Conservation (phyloP, 768 basidiomycete species). For the Coprinopsis strossmayeri region DNA sequence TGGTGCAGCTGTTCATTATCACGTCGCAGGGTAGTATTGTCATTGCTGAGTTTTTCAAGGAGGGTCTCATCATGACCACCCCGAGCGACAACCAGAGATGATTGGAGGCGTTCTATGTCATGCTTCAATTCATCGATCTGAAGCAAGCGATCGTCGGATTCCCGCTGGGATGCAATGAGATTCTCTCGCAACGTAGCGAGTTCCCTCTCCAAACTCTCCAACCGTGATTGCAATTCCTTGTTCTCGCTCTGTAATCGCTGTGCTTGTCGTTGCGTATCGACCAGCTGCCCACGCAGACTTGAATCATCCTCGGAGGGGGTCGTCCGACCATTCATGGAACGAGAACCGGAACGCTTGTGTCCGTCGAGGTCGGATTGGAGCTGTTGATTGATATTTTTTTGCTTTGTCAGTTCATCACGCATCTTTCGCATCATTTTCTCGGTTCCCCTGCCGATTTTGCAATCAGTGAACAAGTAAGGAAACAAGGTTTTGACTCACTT, state of each 20-base stretch:
- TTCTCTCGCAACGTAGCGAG: conserved; percentile 64
- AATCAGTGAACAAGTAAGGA: conserved; percentile 10
- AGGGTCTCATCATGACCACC: conserved; percentile 72
- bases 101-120: conserved; percentile 71
- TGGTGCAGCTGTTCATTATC: conserved; percentile 90
- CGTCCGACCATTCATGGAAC: conserved; percentile 62
- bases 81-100: conserved; percentile 66
- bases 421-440: conserved; percentile 97
- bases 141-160: conserved; percentile 70
- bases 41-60: conserved; percentile 74
- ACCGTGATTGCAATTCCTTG: conserved; percentile 64
- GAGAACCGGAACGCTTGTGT: conserved; percentile 51
- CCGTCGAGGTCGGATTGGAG: conserved; percentile 84
- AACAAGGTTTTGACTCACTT: conserved; percentile 52
- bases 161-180: conserved; percentile 65
- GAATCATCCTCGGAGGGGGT: conserved; percentile 82
- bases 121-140: conserved; percentile 77
- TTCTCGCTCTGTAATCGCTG: conserved; percentile 71
- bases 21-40: conserved; percentile 71
- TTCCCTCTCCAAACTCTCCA: conserved; percentile 71
- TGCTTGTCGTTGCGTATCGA: conserved; percentile 71
- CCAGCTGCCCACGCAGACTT: conserved; percentile 60
- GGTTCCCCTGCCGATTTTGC: conserved; percentile 59
- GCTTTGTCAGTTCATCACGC: conserved; percentile 91
- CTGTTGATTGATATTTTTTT: conserved; percentile 72